These are phyloP conservation scores for Hypseocharis bilobata DNA, from an alignment of 441 rosid species.

Conservation along the genomic window DNA sequence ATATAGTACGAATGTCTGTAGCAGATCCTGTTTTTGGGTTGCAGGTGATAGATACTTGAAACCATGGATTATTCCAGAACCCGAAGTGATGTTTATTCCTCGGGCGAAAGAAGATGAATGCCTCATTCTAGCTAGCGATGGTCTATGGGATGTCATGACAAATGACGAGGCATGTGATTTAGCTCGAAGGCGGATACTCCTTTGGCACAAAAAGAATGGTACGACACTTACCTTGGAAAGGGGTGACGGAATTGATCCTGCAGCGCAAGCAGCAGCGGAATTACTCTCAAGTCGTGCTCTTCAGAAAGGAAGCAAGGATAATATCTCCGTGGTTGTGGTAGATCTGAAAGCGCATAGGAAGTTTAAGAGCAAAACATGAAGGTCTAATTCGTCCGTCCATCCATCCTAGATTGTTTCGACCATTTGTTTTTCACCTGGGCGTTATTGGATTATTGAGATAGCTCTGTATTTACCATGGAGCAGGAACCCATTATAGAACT, in stretches of 20 bases:
- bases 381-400: not conserved
- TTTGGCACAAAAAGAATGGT: constrained; percentile 70
- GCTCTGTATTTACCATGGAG: constrained; percentile 23
- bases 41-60: constrained; percentile 83
- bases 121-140: constrained; percentile 75
- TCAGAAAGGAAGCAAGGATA: constrained; percentile 80
- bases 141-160: constrained; percentile 83
- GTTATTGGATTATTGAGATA: constrained; percentile 13
- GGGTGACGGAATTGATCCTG: constrained; percentile 48
- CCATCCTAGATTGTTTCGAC: constrained; percentile 19
- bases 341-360: constrained; percentile 84
- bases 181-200: constrained; percentile 61
- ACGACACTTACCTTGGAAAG: constrained; percentile 24
- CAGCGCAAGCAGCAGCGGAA: constrained; percentile 82
- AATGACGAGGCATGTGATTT: constrained; percentile 79
- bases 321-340: constrained; percentile 59
- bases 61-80: constrained; percentile 80
- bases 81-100: constrained; percentile 65
- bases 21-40: constrained; percentile 8
- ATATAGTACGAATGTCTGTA: not conserved
- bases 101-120: constrained; percentile 77
- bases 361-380: constrained; percentile 60
- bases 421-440: constrained; percentile 34
- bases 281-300: constrained; percentile 59
- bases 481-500: constrained; percentile 16